Evolutionary conservation across 1,284 basidiomycete genomes (phyloP).

Genomic region (Rhodotorula glutinis): DNA sequence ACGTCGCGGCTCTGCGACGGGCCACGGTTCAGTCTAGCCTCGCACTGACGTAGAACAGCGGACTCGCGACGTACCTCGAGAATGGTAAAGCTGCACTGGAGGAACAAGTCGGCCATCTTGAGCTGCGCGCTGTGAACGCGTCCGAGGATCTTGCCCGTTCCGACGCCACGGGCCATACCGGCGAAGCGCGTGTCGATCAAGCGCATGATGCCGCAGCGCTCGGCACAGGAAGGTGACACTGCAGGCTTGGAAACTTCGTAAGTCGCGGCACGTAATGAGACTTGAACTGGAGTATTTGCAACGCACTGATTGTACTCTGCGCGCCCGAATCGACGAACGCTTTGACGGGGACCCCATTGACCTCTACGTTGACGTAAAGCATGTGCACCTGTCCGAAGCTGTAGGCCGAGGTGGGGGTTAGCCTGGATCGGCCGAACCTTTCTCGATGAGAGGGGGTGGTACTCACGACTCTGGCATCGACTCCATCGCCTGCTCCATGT

Average conservation of each 20-base stretch:
- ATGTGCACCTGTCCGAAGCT: constrained; percentile 88
- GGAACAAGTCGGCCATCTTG: constrained; percentile 69
- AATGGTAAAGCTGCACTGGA: constrained; percentile 91
- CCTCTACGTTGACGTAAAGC: constrained; percentile 82
- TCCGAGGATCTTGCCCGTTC: constrained; percentile 90
- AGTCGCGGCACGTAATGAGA: too few species aligned
- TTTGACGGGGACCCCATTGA: constrained; percentile 84
- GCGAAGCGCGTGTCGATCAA: constrained; percentile 81
- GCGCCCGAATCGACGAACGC: constrained; percentile 98
- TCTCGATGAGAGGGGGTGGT: too few species aligned
- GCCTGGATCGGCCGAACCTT: too few species aligned
- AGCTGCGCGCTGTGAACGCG: constrained; percentile 91
- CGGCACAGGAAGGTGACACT: constrained; percentile 95
- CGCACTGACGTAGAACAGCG: too few species aligned
- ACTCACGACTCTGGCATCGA: constrained; percentile 47
- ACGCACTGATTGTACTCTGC: constrained; percentile 89
- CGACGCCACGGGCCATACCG: constrained; percentile 92
- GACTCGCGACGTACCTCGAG: constrained; percentile 65
- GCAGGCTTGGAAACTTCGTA: too few species aligned
- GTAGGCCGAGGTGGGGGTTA: constrained; percentile 22
- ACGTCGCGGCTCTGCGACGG: constrained; percentile 70
- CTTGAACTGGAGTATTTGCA: too few species aligned
- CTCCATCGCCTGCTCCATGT: constrained; percentile 86
- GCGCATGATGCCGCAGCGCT: constrained; percentile 91
- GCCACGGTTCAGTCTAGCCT: background rate